These are phyloP conservation scores for Suzukiozyma palmioleophila DNA, from an alignment of 1,139 yeast genomes.

Conservation along the genomic window DNA sequence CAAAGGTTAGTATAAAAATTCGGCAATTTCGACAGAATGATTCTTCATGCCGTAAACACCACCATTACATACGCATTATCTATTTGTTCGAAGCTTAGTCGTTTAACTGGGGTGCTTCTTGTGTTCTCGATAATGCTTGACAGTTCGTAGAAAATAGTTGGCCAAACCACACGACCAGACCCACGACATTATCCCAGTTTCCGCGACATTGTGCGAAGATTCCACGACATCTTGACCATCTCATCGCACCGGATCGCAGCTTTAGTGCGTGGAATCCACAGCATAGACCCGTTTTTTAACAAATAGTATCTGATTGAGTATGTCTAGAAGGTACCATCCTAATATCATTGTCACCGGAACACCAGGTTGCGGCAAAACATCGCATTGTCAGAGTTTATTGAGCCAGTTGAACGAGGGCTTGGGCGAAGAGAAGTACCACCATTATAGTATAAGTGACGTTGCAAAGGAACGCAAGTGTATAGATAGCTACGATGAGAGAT, in stretches of 20 bases:
- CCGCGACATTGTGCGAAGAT: too few species aligned
- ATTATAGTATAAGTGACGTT: constrained; percentile 71
- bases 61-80: constrained; percentile 5
- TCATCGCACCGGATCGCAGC: too few species aligned
- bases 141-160: too few species aligned
- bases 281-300: not conserved
- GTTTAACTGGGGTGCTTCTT: too few species aligned
- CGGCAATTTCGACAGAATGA: not conserved
- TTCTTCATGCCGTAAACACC: too few species aligned
- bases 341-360: constrained; percentile 93
- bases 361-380: constrained; percentile 95
- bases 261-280: too few species aligned
- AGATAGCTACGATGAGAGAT: constrained; percentile 78
- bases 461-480: constrained; percentile 77
- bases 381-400: constrained; percentile 67
- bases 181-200: too few species aligned
- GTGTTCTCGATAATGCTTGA: too few species aligned
- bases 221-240: too few species aligned
- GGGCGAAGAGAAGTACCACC: constrained; percentile 31
- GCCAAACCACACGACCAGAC: too few species aligned
- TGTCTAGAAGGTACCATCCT: constrained; percentile 50
- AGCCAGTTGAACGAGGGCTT: constrained; percentile 37
- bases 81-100: too few species aligned
- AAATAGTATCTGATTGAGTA: constrained; percentile 6
- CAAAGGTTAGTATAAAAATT: constrained; percentile 4